A percentile compares a stretch with the other conserved stretches of the same genome.
Conservation (phyloP, 2,329 filamentous ascomycete genomes). For the Cladobotryum protrusum region DNA sequence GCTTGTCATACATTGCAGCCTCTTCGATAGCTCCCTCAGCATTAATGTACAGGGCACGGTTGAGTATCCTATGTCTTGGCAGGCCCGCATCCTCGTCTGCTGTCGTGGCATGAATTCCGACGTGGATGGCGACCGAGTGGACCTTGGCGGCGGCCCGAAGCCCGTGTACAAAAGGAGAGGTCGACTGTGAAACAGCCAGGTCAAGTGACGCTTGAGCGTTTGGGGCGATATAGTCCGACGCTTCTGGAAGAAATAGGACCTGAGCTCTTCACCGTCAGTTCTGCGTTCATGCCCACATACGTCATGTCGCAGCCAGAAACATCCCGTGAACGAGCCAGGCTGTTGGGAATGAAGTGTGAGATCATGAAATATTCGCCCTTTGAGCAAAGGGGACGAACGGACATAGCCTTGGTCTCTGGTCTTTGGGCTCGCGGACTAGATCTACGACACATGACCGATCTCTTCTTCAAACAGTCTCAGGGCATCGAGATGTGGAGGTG, state of each 20-base stretch:
- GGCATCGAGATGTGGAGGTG: no score
- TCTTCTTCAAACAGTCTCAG: no score
- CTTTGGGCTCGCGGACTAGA: no score
- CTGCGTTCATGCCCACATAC: slow-evolving; percentile 12
- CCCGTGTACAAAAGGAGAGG: slow-evolving; percentile 69
- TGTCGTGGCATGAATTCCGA: slow-evolving; percentile 74
- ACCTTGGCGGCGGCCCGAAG: slow-evolving; percentile 61
- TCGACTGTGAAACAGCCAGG: slow-evolving; percentile 60
- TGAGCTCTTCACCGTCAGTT: slow-evolving; percentile 25
- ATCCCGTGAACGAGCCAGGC: no score
- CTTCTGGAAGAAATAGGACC: slow-evolving; percentile 88
- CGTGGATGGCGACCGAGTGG: slow-evolving; percentile 66
- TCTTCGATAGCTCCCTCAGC: slow-evolving; percentile 37
- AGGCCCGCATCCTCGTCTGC: slow-evolving; percentile 5
- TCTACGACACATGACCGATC: no score
- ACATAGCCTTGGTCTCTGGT: no score
- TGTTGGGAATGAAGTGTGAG: no score
- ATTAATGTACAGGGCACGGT: slow-evolving; percentile 48
- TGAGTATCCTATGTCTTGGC: slow-evolving; percentile 34
- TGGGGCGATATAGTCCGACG: slow-evolving; percentile 77
- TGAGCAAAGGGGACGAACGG: no score
- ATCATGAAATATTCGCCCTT: no score
- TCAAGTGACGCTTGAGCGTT: slow-evolving; percentile 61
- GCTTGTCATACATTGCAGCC: slow-evolving; percentile 65
- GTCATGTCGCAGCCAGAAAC: slow-evolving; percentile 14